A percentile compares a stretch with the other conserved stretches of the same genome.
Evolutionary conservation across 2,329 filamentous ascomycete genomes (phyloP).

Genomic region (Alternaria sp.): DNA sequence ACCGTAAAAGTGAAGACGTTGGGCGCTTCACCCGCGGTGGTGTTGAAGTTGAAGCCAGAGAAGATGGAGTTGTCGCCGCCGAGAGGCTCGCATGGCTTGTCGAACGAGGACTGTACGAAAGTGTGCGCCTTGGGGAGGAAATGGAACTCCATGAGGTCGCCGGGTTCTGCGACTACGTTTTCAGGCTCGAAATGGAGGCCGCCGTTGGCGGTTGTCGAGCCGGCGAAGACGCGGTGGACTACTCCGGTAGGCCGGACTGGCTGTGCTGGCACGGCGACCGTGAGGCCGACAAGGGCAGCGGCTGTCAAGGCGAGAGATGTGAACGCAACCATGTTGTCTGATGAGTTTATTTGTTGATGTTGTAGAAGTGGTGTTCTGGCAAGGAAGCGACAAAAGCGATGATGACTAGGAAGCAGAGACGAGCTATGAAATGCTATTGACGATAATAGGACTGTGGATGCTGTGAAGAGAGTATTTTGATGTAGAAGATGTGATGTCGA

Average conservation of each 20-base stretch:
- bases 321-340: conserved; percentile 35
- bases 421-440: background rate
- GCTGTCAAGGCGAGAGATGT: conserved; percentile 26
- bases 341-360: background rate
- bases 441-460: background rate
- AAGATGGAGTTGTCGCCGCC: conserved; percentile 61
- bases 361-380: background rate
- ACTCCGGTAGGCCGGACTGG: conserved; percentile 27
- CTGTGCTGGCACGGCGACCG: conserved; percentile 11
- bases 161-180: conserved; percentile 39
- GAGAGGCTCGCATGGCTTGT: conserved; percentile 70
- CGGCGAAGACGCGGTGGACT: conserved; percentile 37
- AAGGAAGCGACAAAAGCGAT: background rate
- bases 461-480: background rate
- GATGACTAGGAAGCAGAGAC: background rate
- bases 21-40: conserved; percentile 24
- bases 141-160: conserved; percentile 55
- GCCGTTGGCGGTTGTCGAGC: conserved; percentile 29
- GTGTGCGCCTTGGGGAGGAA: conserved; percentile 71
- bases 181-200: conserved; percentile 44
- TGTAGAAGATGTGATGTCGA: background rate
- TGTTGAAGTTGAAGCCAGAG: conserved; percentile 67
- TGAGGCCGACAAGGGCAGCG: conserved; percentile 27
- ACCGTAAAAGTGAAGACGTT: conserved; percentile 70
- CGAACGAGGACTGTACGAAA: conserved; percentile 75